These are phyloP conservation scores for Drechslerella stenobrocha DNA, from an alignment of 2,329 filamentous ascomycete genomes.

Conservation along the genomic window DNA sequence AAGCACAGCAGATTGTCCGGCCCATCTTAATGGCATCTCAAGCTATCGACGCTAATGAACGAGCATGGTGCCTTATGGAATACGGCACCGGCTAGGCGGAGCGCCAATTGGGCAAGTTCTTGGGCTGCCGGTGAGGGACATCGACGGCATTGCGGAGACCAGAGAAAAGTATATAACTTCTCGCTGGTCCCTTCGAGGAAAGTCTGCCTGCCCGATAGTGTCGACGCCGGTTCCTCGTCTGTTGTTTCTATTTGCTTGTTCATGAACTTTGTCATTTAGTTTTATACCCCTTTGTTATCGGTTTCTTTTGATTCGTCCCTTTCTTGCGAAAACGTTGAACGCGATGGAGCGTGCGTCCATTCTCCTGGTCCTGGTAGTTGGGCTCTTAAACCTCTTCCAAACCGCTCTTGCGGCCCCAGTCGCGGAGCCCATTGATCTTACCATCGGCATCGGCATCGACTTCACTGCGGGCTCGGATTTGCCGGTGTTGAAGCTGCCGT, in stretches of 20 bases:
- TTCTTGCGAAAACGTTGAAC: slow-evolving; percentile 6
- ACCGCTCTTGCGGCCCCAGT: slow-evolving; percentile 17
- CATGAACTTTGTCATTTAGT: slow-evolving; percentile 8
- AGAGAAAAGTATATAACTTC: slow-evolving; percentile 45
- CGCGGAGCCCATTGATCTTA: slow-evolving; percentile 16
- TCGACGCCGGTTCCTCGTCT: slow-evolving; percentile 38
- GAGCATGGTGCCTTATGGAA: slow-evolving; percentile 37
- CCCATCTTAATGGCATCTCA: slow-evolving; percentile 32
- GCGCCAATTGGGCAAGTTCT: slow-evolving; percentile 44
- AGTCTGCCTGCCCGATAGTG: slow-evolving; percentile 18
- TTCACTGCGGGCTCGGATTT: slow-evolving; percentile 50
- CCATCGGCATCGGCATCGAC: slow-evolving; percentile 48
- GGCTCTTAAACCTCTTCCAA: slow-evolving; percentile 21
- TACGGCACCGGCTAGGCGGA: slow-evolving; percentile 19
- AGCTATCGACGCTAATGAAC: slow-evolving; percentile 28
- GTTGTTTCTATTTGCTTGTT: slow-evolving; percentile 11
- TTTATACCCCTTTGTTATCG: not conserved
- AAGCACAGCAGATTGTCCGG: slow-evolving; percentile 26
- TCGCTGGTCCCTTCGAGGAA: slow-evolving; percentile 25
- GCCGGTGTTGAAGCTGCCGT: slow-evolving; percentile 54
- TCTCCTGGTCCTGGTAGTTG: slow-evolving; percentile 22
- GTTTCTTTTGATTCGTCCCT: not conserved
- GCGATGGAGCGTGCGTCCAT: slow-evolving; percentile 20
- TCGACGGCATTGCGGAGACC: slow-evolving; percentile 11
- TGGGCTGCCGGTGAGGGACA: slow-evolving; percentile 2